Conservation (phyloP, 805 yeast species). For the Yueomyces sp. region DNA sequence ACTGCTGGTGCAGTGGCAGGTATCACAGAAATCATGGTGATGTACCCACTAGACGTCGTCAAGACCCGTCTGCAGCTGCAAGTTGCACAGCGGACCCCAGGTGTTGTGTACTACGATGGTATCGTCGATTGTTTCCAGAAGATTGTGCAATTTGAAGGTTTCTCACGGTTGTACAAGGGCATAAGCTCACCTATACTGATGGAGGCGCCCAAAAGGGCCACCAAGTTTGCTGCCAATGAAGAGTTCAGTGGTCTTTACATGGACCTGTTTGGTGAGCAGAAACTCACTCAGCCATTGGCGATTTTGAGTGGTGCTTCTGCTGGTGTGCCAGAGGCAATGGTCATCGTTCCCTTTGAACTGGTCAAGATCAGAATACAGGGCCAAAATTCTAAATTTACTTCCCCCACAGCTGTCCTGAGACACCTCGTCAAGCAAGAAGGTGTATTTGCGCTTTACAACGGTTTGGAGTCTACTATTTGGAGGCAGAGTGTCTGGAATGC, state of each 20-base stretch:
- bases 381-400: conserved; percentile 63
- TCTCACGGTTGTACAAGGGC: conserved; percentile 76
- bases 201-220: conserved; percentile 99
- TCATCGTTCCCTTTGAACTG: conserved; percentile 94
- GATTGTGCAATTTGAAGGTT: conserved; percentile 79
- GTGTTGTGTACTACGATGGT: conserved; percentile 41
- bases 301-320: conserved; percentile 95
- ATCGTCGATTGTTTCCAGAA: conserved; percentile 73
- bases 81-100: conserved; percentile 23
- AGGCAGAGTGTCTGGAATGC: conserved; percentile 97
- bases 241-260: conserved; percentile 83
- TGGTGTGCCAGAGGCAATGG: conserved; percentile 93
- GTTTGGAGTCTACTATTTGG: conserved; percentile 94
- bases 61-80: conserved; percentile 92
- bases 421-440: conserved; percentile 69
- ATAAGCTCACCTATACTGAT: conserved; percentile 91
- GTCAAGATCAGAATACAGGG: conserved; percentile 94
- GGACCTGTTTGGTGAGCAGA: conserved; percentile 43
- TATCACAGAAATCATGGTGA: conserved; percentile 83
- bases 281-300: conserved; percentile 72
- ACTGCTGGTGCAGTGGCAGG: conserved; percentile 93
- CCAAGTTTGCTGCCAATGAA: conserved; percentile 96
- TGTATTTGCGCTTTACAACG: conserved; percentile 73
- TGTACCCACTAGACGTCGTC: conserved; percentile 96
- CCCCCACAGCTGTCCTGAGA: conserved; percentile 71